Percentiles rank a stretch among this genome's conserved stretches.
Evolutionary conservation across 139 green algal genomes (phyloP).

Genomic region (Chlorella sorokiniana): DNA sequence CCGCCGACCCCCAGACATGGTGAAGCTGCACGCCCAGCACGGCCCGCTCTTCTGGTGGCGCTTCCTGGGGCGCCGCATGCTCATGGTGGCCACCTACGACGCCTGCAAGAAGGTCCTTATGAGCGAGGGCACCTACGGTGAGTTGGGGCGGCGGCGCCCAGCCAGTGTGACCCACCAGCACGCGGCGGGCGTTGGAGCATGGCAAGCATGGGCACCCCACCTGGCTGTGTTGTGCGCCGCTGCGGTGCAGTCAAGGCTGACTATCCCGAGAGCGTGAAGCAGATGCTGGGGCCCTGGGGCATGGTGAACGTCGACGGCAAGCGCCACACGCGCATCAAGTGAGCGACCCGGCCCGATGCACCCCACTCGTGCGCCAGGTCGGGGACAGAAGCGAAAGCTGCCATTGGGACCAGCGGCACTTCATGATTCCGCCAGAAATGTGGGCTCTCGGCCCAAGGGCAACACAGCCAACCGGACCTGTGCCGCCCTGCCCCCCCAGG

Average conservation of each 20-base stretch:
- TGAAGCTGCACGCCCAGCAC: conserved; percentile 16
- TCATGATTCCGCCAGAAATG: no score
- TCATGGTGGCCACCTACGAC: conserved; percentile 15
- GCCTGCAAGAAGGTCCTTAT: background rate
- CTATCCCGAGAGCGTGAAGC: conserved; percentile 8
- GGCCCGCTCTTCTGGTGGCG: conserved; percentile 30
- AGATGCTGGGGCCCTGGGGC: conserved; percentile 5
- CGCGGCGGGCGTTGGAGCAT: no score
- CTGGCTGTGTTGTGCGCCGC: background rate
- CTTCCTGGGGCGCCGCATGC: conserved; percentile 21
- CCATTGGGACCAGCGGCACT: no score
- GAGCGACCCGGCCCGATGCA: background rate
- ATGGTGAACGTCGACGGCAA: background rate
- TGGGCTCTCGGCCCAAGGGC: no score
- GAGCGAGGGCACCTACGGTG: conserved; percentile 3
- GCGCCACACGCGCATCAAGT: conserved; percentile 21
- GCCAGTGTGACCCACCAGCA: no score
- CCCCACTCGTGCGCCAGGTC: no score
- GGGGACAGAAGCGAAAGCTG: no score
- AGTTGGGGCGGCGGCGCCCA: background rate
- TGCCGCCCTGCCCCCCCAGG: background rate
- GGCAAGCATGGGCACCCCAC: no score
- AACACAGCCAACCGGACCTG: no score
- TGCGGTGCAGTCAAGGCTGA: conserved; percentile 7
- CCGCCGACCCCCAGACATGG: background rate